These are phyloP conservation scores for Rhizomucor miehei DNA, from an alignment of 371 early-diverging fungal genomes.

Conservation along the genomic window DNA sequence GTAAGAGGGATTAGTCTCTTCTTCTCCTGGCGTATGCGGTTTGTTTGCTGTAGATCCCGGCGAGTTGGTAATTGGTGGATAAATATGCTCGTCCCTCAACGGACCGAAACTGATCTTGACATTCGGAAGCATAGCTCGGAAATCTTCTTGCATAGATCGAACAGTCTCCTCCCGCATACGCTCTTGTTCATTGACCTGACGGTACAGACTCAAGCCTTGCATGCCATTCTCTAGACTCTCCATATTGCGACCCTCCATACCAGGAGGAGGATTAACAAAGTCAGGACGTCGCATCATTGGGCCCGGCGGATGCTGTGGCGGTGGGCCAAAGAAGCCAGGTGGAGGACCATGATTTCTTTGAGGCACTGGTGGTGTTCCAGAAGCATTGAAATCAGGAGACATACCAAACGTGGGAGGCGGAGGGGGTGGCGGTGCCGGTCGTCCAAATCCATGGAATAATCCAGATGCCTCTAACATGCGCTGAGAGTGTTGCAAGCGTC, in stretches of 20 bases:
- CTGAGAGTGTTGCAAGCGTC: conserved; percentile 51
- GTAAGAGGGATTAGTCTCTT: not conserved
- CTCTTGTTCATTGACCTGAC: not conserved
- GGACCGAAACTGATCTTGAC: conserved; percentile 66
- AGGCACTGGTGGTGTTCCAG: conserved; percentile 14
- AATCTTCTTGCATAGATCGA: conserved; percentile 50
- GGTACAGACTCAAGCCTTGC: conserved; percentile 10
- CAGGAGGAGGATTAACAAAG: conserved; percentile 16
- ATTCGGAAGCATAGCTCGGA: conserved; percentile 68
- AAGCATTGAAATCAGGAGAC: conserved; percentile 12
- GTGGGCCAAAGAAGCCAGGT: conserved; percentile 25
- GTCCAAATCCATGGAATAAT: conserved; percentile 27
- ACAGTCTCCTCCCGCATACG: conserved; percentile 5
- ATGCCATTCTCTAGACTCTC: conserved; percentile 1
- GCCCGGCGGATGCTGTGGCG: conserved; percentile 14
- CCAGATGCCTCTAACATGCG: conserved; percentile 50
- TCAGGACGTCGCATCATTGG: conserved; percentile 26
- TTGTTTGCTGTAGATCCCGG: conserved; percentile 8
- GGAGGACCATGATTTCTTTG: conserved; percentile 15
- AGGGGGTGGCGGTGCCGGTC: conserved; percentile 9
- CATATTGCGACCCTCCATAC: conserved; percentile 7
- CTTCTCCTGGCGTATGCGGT: not conserved
- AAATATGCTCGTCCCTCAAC: conserved; percentile 23
- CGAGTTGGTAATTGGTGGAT: conserved; percentile 7
- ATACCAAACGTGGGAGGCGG: conserved; percentile 15